phyloP scores from a whole-genome alignment of 2,329 filamentous ascomycete genomes.

The Tricladium varicosporioides region DNA sequence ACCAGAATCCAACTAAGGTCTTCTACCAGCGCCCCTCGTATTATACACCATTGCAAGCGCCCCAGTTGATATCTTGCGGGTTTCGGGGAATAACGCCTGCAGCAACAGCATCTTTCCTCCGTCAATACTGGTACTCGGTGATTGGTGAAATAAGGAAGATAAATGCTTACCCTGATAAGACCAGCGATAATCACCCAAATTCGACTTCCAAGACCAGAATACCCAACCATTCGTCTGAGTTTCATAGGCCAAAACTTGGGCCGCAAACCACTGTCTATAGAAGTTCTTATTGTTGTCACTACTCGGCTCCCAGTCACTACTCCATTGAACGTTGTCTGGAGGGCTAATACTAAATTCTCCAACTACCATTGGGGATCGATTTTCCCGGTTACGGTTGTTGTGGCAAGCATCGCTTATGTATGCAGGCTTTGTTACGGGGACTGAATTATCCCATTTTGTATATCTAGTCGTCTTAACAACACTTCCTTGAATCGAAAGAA shows the following conservation, averaged over 20 bases:
- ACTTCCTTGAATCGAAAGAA: neutral
- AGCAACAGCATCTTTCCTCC: conserved; percentile 32
- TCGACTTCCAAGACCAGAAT: conserved; percentile 60
- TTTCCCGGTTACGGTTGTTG: conserved; percentile 40
- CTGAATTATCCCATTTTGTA: conserved; percentile 49
- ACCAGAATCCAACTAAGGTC: neutral
- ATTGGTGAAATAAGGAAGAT: no score
- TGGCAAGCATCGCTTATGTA: conserved; percentile 53
- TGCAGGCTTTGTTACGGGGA: conserved; percentile 43
- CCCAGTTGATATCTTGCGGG: conserved; percentile 8
- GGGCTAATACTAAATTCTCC: conserved; percentile 58
- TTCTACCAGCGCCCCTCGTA: neutral
- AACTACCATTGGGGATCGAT: conserved; percentile 46
- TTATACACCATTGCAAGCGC: conserved; percentile 15
- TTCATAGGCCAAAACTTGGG: conserved; percentile 55
- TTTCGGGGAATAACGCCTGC: conserved; percentile 41
- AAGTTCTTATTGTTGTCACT: conserved; percentile 41
- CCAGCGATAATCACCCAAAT: conserved; percentile 49
- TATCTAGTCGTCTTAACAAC: conserved; percentile 38
- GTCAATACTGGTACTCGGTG: neutral
- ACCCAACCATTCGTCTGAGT: conserved; percentile 49
- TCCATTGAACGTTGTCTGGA: conserved; percentile 46
- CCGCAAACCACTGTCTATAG: conserved; percentile 56
- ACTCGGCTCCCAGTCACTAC: conserved; percentile 41
- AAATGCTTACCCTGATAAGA: conserved; percentile 39